A percentile compares a stretch with the other conserved stretches of the same genome.
Evolutionary conservation across 495 filamentous ascomycete genomes (phyloP).

Genomic region (Margaritispora aquatica): DNA sequence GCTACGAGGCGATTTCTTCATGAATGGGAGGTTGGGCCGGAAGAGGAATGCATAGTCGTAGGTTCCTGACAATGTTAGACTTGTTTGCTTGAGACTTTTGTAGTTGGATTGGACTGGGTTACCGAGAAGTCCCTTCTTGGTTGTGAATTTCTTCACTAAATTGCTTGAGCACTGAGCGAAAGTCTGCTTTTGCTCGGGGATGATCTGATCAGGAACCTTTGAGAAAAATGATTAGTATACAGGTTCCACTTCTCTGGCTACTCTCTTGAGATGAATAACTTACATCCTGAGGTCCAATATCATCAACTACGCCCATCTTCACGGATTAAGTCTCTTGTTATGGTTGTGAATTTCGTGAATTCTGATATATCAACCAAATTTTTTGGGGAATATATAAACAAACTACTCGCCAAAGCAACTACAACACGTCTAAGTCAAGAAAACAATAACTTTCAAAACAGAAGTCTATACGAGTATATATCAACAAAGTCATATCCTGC

Average conservation of each 20-base stretch:
- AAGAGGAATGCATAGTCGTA: conserved; percentile 79
- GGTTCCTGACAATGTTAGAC: conserved; percentile 17
- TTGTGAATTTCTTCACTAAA: conserved; percentile 29
- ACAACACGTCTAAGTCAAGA: too few species aligned
- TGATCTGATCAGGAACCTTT: neutral
- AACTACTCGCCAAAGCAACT: too few species aligned
- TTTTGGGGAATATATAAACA: too few species aligned
- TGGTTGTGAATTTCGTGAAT: too few species aligned
- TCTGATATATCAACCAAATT: too few species aligned
- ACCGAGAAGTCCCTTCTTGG: conserved; percentile 69
- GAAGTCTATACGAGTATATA: too few species aligned
- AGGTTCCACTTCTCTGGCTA: neutral
- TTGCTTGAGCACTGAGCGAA: neutral
- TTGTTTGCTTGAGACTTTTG: too few species aligned
- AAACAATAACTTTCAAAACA: too few species aligned
- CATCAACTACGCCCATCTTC: neutral
- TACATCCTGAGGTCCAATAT: neutral
- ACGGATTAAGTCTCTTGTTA: too few species aligned
- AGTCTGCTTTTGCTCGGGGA: neutral
- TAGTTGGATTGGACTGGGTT: too few species aligned
- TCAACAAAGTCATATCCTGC: neutral
- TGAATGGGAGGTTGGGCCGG: conserved; percentile 76
- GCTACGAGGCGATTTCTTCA: conserved; percentile 53
- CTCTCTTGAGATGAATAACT: neutral
- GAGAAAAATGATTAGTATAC: neutral